Evolutionary conservation across 768 basidiomycete genomes (phyloP), one percentile per base, ranked within the genome.

Genomic region (Termitomyces sp.): DNA sequence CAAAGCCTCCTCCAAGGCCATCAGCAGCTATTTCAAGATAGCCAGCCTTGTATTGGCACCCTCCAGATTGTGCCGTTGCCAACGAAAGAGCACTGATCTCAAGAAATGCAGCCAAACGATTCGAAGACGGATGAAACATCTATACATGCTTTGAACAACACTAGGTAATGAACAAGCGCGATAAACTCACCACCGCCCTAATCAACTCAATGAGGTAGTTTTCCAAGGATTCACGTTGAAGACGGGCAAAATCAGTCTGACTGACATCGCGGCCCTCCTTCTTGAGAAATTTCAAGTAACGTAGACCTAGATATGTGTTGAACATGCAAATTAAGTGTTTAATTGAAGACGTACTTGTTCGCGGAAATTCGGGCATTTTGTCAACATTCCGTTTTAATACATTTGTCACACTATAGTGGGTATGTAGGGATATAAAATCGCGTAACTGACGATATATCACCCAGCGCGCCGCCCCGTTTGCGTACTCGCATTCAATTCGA

Each of bases 111-210:
- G 89, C 87, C 0, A 99, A 76, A 38, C 96, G 86, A 69, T 98
- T 98, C 1, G 93, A 84, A 25, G 94, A 86, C 1, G 96, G 93
- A 68, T 95, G 93, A 74, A 96, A 97, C 92, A 98, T 97, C 95
- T 96, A 43, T 53, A 53, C 15, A n/a, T 29, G 60, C 15, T 31
- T 53, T 57, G 12, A 61, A 45, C 8, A 56, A 60, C 36, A 11
- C 5, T 15, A 29, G 7, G 15, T 43, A 15, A 36, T 2, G 11
- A 47, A 54, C 46, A 29, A 42, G 29, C 14, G 58, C 9, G 34
- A 14, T 34, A 36, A 20, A 75, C 89, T 63, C 74, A 95, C 96
- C 47, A 97, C 95, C 2, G 92, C 90, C 32, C 91, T 86, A 61
- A 97, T 94, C 14, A 99, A 81, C 45, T 84, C 83, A 36, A 98